Base-by-base conservation (phyloP, 306 rosid genomes). In the Fragaria iinumae region DNA sequence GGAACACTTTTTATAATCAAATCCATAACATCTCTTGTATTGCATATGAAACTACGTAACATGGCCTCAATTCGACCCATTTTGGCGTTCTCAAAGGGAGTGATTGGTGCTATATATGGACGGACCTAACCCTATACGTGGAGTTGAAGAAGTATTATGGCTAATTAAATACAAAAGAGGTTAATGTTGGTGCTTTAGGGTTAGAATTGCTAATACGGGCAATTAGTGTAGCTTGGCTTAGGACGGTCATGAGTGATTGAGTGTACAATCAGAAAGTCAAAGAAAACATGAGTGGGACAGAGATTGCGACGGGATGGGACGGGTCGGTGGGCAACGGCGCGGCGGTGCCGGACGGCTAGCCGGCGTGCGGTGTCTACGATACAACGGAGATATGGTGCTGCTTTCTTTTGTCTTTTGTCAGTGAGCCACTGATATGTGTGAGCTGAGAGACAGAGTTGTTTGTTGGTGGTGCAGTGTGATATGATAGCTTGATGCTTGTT, bases 271-370 rank as follows among this genome's bases (percentile, higher is more conserved):
- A 25, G 17, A 20, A 20, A 13, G 52, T 72, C 50, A 36, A 72
- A 72, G 34, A 32, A 59, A 63, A 63, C 68, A 63, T 29, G n/a
- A 16, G 25, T 10, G 16, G 45, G 74, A 29, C 62, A 52, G 5
- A 43, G 67, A 59, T 27, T 7, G 13, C 4, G 57, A 74, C 10
- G 25, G 62, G 62, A 32, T 25, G 29, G 8, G 69, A 4, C 4
- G 18, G 23, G 34, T 14, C 4, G 27, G 57, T 38, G 21, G 41
- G 52, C 21, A 6, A 41, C 13, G 67, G 11, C 16, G 71, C 75
- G 71, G 64, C 75, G 75, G 79, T 79, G 45, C 74, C 83, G 11
- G 72, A 12, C 4, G 36, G 64, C 77, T 6, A 39, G 44, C 80
- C 71, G 77, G 76, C 72, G 67, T 60, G 72, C 80, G 67, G 47